Base-by-base conservation (phyloP, 768 basidiomycete genomes). In the Coprinellus aureogranulatus region DNA sequence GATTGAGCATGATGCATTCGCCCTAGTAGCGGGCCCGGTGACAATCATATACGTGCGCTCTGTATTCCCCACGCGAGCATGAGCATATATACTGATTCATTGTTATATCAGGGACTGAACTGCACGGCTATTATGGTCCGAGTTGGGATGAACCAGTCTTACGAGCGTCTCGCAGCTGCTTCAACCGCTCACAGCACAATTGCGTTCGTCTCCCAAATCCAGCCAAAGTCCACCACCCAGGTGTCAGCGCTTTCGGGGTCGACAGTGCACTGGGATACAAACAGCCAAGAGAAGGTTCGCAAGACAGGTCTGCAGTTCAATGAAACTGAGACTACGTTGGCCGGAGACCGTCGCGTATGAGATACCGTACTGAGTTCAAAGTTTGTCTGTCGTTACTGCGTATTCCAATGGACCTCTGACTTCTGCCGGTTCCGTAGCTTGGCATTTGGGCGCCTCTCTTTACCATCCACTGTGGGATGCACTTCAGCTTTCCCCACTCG, bases 61-160 rank as follows among this genome's bases (percentile, higher is more conserved):
- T n/a, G n/a, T n/a, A n/a, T n/a, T n/a, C n/a, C n/a, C n/a, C n/a
- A n/a, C n/a, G n/a, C n/a, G n/a, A n/a, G n/a, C n/a, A n/a, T n/a
- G n/a, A n/a, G n/a, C n/a, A n/a, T n/a, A n/a, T n/a, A n/a, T n/a
- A n/a, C n/a, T n/a, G n/a, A n/a, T n/a, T n/a, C n/a, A n/a, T n/a
- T n/a, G 2, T 3, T 8, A 12, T 2, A 16, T 3, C 26, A 49
- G 47, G 47, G 47, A 23, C 30, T 49, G 47, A 49, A 49, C 47
- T 49, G 47, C 26, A 49, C 47, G 12, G 47, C 47, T n/a, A 49
- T 49, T 20, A 49, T 49, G 47, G 47, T 28, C 30, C 47, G 47
- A 23, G 26, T 49, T 28, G 47, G 47, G 1, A 49, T 49, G 47
- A 49, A 49, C 47, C 47, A 28, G 23, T 49, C 47, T 16, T 49